Evolutionary conservation across 2,329 filamentous ascomycete species (phyloP).

Genomic region (Calonectria ilicicola): DNA sequence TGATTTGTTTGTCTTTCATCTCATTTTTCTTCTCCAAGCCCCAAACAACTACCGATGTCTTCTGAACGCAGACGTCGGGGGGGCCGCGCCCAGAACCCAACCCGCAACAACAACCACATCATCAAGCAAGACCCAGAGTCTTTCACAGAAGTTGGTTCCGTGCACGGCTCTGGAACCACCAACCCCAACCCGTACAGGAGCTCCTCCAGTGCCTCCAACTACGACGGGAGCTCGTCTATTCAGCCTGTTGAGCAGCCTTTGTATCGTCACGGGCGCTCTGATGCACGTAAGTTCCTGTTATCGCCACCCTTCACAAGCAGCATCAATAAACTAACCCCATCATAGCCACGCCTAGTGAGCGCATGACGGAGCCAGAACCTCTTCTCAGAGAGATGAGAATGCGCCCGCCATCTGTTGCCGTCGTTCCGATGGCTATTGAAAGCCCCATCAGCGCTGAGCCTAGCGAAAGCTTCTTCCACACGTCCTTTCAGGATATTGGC

Average conservation of each 20-base stretch:
- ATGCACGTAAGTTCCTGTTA: slow-evolving; percentile 51
- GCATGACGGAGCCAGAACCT: slow-evolving; percentile 50
- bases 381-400: slow-evolving; percentile 53
- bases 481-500: slow-evolving; percentile 66
- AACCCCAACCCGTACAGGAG: slow-evolving; percentile 19
- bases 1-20: neutral
- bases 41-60: slow-evolving; percentile 25
- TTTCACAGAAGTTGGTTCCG: slow-evolving; percentile 17
- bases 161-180: slow-evolving; percentile 28
- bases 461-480: slow-evolving; percentile 55
- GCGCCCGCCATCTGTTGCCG: slow-evolving; percentile 26
- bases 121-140: slow-evolving; percentile 45
- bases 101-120: slow-evolving; percentile 4
- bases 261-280: slow-evolving; percentile 47
- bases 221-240: slow-evolving; percentile 29
- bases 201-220: slow-evolving; percentile 34
- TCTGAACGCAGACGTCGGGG: slow-evolving; percentile 36
- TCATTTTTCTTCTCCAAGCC: neutral
- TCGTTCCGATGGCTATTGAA: slow-evolving; percentile 16
- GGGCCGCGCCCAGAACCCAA: slow-evolving; percentile 25
- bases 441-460: slow-evolving; percentile 43
- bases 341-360: slow-evolving; percentile 54
- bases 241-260: slow-evolving; percentile 38
- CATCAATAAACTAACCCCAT: slow-evolving; percentile 21
- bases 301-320: neutral